These are phyloP conservation scores for Dictyostelium purpureum DNA, from an alignment of 78 protist species.

Conservation along the genomic window DNA sequence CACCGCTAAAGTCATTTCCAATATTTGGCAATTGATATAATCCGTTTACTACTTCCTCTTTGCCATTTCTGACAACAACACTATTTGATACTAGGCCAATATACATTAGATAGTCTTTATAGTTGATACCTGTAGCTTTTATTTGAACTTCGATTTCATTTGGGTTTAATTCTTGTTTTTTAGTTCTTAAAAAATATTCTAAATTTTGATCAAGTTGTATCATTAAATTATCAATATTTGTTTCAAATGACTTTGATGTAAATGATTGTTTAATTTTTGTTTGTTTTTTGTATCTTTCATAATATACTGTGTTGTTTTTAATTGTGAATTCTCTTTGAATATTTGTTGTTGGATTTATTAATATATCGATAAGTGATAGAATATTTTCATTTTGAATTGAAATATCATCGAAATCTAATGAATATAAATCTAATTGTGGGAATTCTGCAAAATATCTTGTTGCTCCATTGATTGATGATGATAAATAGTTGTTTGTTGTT, in stretches of 20 bases:
- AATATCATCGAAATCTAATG: too few species aligned
- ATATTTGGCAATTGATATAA: too few species aligned
- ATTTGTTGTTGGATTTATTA: neutral
- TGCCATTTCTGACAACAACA: too few species aligned
- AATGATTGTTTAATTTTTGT: neutral
- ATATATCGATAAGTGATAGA: neutral
- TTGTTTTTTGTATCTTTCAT: constrained; percentile 1
- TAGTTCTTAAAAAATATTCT: neutral
- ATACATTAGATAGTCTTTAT: constrained; percentile 26
- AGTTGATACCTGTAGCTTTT: constrained; percentile 55
- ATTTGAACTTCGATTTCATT: constrained; percentile 56
- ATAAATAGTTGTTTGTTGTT: too few species aligned
- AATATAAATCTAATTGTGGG: too few species aligned
- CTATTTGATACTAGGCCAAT: constrained; percentile 10
- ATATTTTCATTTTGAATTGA: too few species aligned
- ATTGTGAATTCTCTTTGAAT: constrained; percentile 4
- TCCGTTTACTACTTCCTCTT: too few species aligned
- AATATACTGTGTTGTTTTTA: neutral
- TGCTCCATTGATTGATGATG: too few species aligned
- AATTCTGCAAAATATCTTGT: too few species aligned
- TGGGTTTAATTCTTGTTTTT: neutral
- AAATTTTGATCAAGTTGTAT: neutral
- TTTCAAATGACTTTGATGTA: constrained; percentile 1
- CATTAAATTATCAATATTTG: neutral
- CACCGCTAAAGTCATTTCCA: neutral